phyloP scores from a whole-genome alignment of 2,329 filamentous ascomycete genomes.

The Neopestalotiopsis clavispora region DNA sequence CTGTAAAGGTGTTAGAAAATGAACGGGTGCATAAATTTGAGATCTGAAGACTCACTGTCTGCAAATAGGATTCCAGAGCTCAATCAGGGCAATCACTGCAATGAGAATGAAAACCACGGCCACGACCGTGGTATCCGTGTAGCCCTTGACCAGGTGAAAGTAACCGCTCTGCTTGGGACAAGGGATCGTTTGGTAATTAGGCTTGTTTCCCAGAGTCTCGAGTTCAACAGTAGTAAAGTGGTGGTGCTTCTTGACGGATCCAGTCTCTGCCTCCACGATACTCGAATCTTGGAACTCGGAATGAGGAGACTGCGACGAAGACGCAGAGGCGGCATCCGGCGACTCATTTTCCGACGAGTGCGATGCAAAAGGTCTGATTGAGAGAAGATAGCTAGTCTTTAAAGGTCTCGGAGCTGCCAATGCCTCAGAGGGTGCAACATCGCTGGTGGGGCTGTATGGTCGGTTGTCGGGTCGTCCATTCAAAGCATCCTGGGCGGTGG shows the following conservation, averaged over 20 bases:
- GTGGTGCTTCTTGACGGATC: constrained; percentile 23
- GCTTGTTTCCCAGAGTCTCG: constrained; percentile 33
- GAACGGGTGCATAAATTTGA: background rate
- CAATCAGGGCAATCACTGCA: constrained; percentile 26
- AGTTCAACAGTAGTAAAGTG: constrained; percentile 33
- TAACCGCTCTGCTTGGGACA: constrained; percentile 29
- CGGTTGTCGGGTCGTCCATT: constrained; percentile 16
- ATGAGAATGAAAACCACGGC: constrained; percentile 27
- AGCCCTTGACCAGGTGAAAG: constrained; percentile 31
- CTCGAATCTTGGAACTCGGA: constrained; percentile 32
- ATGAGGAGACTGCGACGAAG: constrained; percentile 23
- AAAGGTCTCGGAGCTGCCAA: constrained; percentile 12
- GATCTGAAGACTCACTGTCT: constrained; percentile 26
- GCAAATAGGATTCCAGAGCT: constrained; percentile 29
- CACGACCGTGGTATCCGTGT: constrained; percentile 32
- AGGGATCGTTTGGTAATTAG: constrained; percentile 30
- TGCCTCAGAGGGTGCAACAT: constrained; percentile 15
- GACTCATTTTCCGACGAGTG: background rate
- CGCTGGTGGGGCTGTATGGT: constrained; percentile 10
- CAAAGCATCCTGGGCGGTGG: background rate
- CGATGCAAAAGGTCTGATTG: background rate
- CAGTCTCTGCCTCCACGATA: constrained; percentile 34
- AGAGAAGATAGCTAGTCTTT: constrained; percentile 15
- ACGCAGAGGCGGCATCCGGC: background rate
- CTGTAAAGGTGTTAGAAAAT: constrained; percentile 19